Conservation (phyloP, 2,329 filamentous ascomycete species). For the Neofusicoccum laricinum region DNA sequence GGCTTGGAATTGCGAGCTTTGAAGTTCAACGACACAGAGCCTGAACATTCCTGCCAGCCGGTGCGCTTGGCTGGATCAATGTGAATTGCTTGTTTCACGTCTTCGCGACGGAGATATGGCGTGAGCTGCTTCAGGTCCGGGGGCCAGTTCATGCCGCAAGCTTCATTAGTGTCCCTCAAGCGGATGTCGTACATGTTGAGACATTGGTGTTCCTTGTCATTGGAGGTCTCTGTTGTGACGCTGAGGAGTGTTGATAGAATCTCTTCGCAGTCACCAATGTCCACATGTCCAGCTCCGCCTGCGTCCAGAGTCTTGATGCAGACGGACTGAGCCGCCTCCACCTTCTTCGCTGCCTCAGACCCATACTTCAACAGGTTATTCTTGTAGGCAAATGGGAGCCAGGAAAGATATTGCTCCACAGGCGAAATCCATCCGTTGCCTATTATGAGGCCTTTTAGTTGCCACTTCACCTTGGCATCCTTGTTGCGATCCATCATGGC, state of each 20-base stretch:
- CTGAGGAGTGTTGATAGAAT: constrained; percentile 72
- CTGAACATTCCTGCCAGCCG: constrained; percentile 89
- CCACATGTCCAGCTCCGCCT: constrained; percentile 60
- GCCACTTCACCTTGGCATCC: constrained; percentile 60
- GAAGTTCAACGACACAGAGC: constrained; percentile 73
- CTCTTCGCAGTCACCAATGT: constrained; percentile 68
- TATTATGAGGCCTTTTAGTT: constrained; percentile 80
- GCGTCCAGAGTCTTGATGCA: constrained; percentile 64
- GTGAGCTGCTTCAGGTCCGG: constrained; percentile 75
- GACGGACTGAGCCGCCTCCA: constrained; percentile 66
- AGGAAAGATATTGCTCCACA: constrained; percentile 82
- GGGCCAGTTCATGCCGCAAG: constrained; percentile 98
- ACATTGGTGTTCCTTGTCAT: constrained; percentile 59
- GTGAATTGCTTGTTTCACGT: constrained; percentile 78
- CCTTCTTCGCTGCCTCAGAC: constrained; percentile 59
- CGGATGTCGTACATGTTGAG: constrained; percentile 97
- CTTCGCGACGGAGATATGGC: constrained; percentile 78
- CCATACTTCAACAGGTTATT: constrained; percentile 68
- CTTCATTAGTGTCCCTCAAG: constrained; percentile 67
- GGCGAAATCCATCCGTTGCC: constrained; percentile 98
- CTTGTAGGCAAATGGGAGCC: constrained; percentile 77
- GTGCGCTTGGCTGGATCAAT: constrained; percentile 77
- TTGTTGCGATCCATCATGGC: constrained; percentile 87
- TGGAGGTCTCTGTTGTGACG: constrained; percentile 57
- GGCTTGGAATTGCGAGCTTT: constrained; percentile 67